Evolutionary conservation across 768 basidiomycete genomes (phyloP).

Genomic region (Rhizopogon salebrosus): DNA sequence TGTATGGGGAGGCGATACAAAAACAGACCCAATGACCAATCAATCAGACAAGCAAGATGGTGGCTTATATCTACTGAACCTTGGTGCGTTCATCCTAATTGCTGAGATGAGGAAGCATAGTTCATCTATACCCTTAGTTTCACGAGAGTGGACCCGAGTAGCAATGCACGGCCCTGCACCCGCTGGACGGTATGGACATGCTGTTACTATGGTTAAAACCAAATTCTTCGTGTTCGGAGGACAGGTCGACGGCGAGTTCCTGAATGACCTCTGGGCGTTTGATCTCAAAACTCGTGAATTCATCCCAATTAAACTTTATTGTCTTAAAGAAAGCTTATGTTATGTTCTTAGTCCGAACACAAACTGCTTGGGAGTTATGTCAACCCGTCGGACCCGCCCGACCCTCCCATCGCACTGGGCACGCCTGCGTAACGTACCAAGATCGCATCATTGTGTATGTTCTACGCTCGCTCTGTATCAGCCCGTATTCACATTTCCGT

Average conservation of each 20-base stretch:
- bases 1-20: conserved; percentile 98
- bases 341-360: conserved; percentile 62
- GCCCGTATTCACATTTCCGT: conserved; percentile 11
- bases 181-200: conserved; percentile 90
- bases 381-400: conserved; percentile 54
- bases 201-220: conserved; percentile 87
- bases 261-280: conserved; percentile 95
- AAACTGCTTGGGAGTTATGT: conserved; percentile 77
- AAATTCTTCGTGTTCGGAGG: conserved; percentile 96
- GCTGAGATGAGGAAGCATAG: neutral
- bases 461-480: conserved; percentile 12
- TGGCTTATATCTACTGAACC: conserved; percentile 87
- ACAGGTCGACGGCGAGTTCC: conserved; percentile 90
- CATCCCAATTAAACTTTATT: neutral
- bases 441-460: conserved; percentile 83
- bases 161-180: conserved; percentile 73
- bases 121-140: conserved; percentile 44
- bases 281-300: conserved; percentile 88
- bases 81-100: conserved; percentile 54
- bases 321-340: conserved; percentile 3
- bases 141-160: conserved; percentile 95
- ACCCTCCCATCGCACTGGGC: conserved; percentile 87
- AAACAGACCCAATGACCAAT: conserved; percentile 59
- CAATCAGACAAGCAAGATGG: conserved; percentile 82
- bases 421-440: conserved; percentile 77